Evolutionary conservation across 129 eudicot genomes (phyloP), one percentile per base, ranked within the genome.

Genomic region (Glebionis coronaria): DNA sequence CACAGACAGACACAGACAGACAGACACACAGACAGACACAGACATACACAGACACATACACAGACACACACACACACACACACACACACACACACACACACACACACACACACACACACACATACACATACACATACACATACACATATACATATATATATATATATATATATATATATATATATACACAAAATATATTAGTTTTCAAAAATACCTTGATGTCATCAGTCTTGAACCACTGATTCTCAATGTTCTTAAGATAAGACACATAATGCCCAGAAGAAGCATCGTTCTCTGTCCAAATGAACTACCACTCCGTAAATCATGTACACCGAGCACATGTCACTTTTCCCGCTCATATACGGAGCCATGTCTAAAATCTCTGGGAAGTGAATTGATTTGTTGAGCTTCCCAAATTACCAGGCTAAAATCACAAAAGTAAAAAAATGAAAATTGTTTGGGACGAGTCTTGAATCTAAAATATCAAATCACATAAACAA

Each of bases 301-400:
- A 93, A 65, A 75, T 93, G 99, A 75, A 93, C 99, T 71, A 93
- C 90, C 40, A 93, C 97, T 35, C 97, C 99, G 63, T 93, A 93
- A 56, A 93, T 92, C 65, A 82, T 68, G 72, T 93, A 93, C 12
- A 84, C 58, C 9, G 97, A 92, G 49, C 85, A 81, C 63, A 66
- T 93, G 69, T 93, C 99, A 38, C 85, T 82, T 51, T 80, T 79
- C 76, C 86, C 87, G 45, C 97, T 84, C 78, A 93, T 78, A 68
- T 78, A 93, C 1, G 99, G 97, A 47, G 90, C 82, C 79, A 93
- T 73, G 75, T 93, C 52, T 72, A 93, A 75, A 78, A 89, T 64
- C 82, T 93, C 99, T 3, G 99, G 97, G 49, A 89, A 93, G 28
- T 67, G 78, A 14, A 93, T 82, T 16, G 81, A 52, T 79, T 93